phyloP scores from a whole-genome alignment of 169 alveolate species.

The Plasmodium relictum region DNA sequence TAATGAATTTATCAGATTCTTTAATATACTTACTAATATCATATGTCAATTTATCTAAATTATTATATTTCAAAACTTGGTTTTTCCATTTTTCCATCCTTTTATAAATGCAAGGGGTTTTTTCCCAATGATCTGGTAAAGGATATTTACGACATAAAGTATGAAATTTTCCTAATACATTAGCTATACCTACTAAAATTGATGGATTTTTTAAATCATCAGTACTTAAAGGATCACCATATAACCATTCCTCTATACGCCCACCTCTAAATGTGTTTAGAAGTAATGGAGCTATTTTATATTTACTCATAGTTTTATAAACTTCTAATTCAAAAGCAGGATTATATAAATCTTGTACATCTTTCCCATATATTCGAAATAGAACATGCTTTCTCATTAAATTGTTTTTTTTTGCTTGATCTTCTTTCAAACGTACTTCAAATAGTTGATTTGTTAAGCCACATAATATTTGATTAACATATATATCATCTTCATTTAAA shows the following conservation, averaged over 20 bases:
- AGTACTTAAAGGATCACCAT: conserved; percentile 83
- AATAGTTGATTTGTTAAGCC: conserved; percentile 83
- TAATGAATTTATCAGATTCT: conserved; percentile 66
- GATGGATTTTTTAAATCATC: conserved; percentile 79
- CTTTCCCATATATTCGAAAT: conserved; percentile 82
- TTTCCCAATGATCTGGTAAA: conserved; percentile 79
- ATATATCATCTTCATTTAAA: conserved; percentile 60
- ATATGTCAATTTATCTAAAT: conserved; percentile 28
- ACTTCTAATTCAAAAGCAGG: conserved; percentile 83
- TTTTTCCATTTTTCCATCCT: conserved; percentile 77
- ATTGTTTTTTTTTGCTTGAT: conserved; percentile 37
- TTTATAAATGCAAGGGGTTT: conserved; percentile 75
- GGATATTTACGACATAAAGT: conserved; percentile 39
- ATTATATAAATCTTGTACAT: conserved; percentile 82
- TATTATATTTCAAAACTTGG: conserved; percentile 42
- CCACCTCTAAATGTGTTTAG: conserved; percentile 84
- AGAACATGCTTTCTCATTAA: conserved; percentile 75
- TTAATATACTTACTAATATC: conserved; percentile 55
- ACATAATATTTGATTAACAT: conserved; percentile 81
- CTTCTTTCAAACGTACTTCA: conserved; percentile 78
- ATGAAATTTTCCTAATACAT: conserved; percentile 76
- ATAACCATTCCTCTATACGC: conserved; percentile 87
- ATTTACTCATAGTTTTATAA: conserved; percentile 80
- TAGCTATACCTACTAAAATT: conserved; percentile 82
- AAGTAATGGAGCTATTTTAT: conserved; percentile 83